Percentiles rank a stretch among this genome's conserved stretches.
These are phyloP conservation scores for Aphanocladium album DNA, from an alignment of 2,329 filamentous ascomycete genomes.

Conservation along the genomic window DNA sequence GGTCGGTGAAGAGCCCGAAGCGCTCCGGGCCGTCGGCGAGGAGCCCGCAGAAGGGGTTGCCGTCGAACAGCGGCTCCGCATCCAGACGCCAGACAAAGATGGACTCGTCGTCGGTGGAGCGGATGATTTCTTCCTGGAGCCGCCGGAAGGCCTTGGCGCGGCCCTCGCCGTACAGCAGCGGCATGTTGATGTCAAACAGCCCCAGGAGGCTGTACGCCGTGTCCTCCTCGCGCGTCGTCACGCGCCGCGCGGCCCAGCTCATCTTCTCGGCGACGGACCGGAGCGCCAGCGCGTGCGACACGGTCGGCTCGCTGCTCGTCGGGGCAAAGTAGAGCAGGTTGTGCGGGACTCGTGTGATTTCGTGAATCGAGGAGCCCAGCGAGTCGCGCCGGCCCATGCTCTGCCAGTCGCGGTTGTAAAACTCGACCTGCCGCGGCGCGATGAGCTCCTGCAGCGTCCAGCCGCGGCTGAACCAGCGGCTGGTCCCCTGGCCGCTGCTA, in stretches of 20 bases:
- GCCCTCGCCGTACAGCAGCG: constrained; percentile 20
- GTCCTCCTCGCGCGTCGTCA: constrained; percentile 19
- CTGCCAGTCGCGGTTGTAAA: constrained; percentile 20
- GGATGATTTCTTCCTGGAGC: constrained; percentile 20
- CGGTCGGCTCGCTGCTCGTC: background rate
- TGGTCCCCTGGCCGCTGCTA: constrained; percentile 11
- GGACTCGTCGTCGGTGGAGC: constrained; percentile 15
- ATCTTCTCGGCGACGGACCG: constrained; percentile 16
- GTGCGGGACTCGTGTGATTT: constrained; percentile 17
- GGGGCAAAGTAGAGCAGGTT: constrained; percentile 12
- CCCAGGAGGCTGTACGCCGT: constrained; percentile 21
- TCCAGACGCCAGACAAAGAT: constrained; percentile 18
- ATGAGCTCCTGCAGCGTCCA: constrained; percentile 26
- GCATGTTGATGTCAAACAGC: constrained; percentile 21
- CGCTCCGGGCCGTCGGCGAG: constrained; percentile 4
- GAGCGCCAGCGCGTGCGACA: background rate
- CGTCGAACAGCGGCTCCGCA: background rate
- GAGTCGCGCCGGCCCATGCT: constrained; percentile 18
- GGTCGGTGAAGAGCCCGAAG: background rate
- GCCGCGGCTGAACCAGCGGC: constrained; percentile 22
- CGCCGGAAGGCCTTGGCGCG: constrained; percentile 17
- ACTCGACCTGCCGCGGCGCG: constrained; percentile 20
- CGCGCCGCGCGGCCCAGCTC: constrained; percentile 17
- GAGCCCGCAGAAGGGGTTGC: background rate
- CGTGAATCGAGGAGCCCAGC: constrained; percentile 13